These are phyloP conservation scores for Lactarius deliciosus DNA, from an alignment of 768 basidiomycete species.

Conservation along the genomic window DNA sequence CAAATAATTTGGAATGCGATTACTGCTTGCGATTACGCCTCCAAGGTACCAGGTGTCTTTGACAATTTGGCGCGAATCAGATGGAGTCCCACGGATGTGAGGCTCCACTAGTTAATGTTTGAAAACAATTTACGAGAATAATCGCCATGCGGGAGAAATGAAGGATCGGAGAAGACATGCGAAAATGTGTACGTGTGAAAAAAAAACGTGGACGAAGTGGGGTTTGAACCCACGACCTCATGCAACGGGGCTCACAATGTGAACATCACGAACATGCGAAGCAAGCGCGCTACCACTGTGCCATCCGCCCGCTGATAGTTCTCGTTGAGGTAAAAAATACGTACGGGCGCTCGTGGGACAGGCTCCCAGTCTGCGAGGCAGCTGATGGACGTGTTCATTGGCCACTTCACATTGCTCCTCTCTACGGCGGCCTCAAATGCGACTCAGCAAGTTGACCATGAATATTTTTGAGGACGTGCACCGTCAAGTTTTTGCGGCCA, in stretches of 20 bases:
- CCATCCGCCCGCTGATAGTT: conserved; percentile 8
- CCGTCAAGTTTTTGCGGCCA: background rate
- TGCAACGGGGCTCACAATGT: conserved; percentile 16
- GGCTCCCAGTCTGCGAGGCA: too few species aligned
- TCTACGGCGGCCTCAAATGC: background rate
- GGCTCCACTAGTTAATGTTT: too few species aligned
- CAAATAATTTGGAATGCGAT: too few species aligned
- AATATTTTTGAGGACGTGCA: background rate
- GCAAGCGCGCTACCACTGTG: conserved; percentile 31
- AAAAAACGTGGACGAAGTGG: conserved; percentile 28
- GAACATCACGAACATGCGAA: conserved; percentile 20
- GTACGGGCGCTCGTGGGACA: background rate
- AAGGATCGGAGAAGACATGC: too few species aligned
- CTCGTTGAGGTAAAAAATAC: background rate
- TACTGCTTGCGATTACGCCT: too few species aligned
- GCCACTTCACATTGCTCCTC: background rate
- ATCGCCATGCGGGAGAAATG: too few species aligned
- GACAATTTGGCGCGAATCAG: too few species aligned
- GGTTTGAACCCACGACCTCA: conserved; percentile 30
- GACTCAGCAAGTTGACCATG: background rate
- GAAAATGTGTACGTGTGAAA: too few species aligned
- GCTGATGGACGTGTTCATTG: too few species aligned
- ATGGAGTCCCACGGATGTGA: too few species aligned
- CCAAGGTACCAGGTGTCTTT: too few species aligned
- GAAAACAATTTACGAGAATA: too few species aligned